Conservation (phyloP, 1,284 basidiomycete species). For the Tremellales sp. region DNA sequence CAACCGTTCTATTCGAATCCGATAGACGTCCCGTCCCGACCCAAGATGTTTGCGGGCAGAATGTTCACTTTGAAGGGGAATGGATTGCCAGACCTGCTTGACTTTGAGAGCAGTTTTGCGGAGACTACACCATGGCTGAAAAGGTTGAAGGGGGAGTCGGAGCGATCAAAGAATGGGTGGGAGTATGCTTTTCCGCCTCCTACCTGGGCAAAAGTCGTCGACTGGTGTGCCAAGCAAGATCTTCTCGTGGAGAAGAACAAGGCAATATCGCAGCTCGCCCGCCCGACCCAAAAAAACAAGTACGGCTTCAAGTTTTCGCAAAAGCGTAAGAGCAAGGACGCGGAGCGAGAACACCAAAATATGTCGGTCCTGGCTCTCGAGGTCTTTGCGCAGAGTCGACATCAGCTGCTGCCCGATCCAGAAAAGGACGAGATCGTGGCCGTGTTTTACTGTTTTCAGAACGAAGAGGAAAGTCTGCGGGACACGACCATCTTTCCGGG, state of each 20-base stretch:
- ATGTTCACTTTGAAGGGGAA: conserved; percentile 62
- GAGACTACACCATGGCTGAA: conserved; percentile 49
- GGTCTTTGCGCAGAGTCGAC: conserved; percentile 68
- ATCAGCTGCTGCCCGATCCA: conserved; percentile 64
- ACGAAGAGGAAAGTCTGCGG: conserved; percentile 53
- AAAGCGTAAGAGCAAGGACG: conserved; percentile 48
- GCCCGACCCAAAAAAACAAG: conserved; percentile 68
- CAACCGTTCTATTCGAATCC: conserved; percentile 74
- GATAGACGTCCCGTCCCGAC: conserved; percentile 63
- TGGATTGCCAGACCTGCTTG: conserved; percentile 42
- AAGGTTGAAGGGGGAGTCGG: conserved; percentile 7
- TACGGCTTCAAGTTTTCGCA: conserved; percentile 65
- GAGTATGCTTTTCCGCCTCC: conserved; percentile 71
- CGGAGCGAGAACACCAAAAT: conserved; percentile 61
- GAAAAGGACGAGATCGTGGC: conserved; percentile 67
- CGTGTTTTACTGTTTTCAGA: conserved; percentile 66
- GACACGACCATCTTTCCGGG: conserved; percentile 46
- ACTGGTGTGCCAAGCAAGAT: conserved; percentile 55
- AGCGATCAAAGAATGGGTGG: conserved; percentile 56
- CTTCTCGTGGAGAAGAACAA: conserved; percentile 17
- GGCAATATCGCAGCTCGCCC: conserved; percentile 60
- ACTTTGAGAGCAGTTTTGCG: conserved; percentile 22
- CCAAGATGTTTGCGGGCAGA: conserved; percentile 76
- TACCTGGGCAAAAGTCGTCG: conserved; percentile 45
- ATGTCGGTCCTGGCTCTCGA: conserved; percentile 83